Conservation (phyloP, 805 yeast species). For the Saccharomycopsis guyanensis region DNA sequence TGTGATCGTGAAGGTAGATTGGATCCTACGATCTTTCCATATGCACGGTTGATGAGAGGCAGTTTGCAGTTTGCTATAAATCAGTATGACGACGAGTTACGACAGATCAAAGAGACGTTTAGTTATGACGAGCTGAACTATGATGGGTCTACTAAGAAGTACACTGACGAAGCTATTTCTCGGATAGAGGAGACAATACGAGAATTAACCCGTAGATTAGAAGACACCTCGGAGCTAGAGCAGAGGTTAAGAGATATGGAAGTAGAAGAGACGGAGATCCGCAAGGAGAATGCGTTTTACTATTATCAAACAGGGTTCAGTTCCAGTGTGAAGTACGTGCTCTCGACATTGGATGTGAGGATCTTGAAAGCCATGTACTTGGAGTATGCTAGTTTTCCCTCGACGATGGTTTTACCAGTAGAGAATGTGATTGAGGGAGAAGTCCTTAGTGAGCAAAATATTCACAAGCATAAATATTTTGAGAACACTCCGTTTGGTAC, state of each 20-base stretch:
- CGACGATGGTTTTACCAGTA: constrained; percentile 48
- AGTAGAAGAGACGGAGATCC: constrained; percentile 4
- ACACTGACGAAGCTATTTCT: constrained; percentile 42
- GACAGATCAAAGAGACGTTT: constrained; percentile 40
- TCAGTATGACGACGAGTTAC: constrained; percentile 55
- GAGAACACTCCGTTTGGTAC: constrained; percentile 83
- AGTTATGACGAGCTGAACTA: constrained; percentile 20
- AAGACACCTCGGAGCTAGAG: background rate
- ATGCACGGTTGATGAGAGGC: constrained; percentile 66
- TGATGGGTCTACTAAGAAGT: constrained; percentile 45
- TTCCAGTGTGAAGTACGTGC: constrained; percentile 54
- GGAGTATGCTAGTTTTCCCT: constrained; percentile 60
- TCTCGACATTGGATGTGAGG: constrained; percentile 75
- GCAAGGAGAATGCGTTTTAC: constrained; percentile 37
- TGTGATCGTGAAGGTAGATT: constrained; percentile 14
- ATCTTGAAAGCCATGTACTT: constrained; percentile 58
- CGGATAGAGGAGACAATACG: constrained; percentile 30
- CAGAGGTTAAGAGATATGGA: background rate
- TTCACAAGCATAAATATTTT: constrained; percentile 61
- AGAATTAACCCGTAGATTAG: too few species aligned
- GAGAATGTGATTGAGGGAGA: constrained; percentile 67
- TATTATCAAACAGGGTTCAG: constrained; percentile 76
- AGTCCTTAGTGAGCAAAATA: constrained; percentile 46
- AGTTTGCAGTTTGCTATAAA: constrained; percentile 43
- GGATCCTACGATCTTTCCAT: constrained; percentile 35